Base-by-base conservation (phyloP, 176 grass and related monocot genomes). In the Musa schizocarpa region DNA sequence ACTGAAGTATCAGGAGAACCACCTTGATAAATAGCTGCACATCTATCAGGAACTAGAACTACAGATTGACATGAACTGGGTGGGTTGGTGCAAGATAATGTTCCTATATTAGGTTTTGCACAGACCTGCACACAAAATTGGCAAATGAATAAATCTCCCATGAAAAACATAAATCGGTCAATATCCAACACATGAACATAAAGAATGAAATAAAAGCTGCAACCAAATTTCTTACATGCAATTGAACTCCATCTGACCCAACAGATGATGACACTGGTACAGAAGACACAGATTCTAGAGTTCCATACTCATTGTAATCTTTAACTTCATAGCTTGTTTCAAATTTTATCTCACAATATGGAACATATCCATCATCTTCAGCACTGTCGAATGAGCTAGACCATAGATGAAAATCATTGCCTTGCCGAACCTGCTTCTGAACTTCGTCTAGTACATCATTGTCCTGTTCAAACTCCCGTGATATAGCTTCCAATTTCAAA, bases 401-500 rank as follows among this genome's bases (percentile, higher is more conserved):
- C 51, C 83, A 79, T 72, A 82, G 79, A 52, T 64, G 74, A 6
- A 68, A 85, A 11, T 65, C 72, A 76, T 75, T 71, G 48, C 52
- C 77, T 75, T 74, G 52, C 63, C 63, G 78, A 83, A 82, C 80
- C 68, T 61, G 54, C 71, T 87, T 87, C 78, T 93, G 87, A 29
- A 94, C 88, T 54, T 87, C 85, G 19, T 83, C 84, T 58, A 68
- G 54, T 17, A 83, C 53, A 23, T 11, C 52, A 54, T 87, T 77
- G 59, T 89, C 82, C 65, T 73, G 70, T 77, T 89, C 90, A 73
- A 89, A 93, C 65, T 83, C 87, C 77, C 78, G 82, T 34, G 87
- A 89, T 50, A 94, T 53, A 82, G 84, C 84, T 54, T 94, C 91
- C 71, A 99, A 68, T 55, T 92, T 82, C 53, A 71, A 58, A 82